A percentile compares a stretch with the other conserved stretches of the same genome.
Conservation (phyloP, 2,329 filamentous ascomycete genomes). For the Furcasterigmium sp. region DNA sequence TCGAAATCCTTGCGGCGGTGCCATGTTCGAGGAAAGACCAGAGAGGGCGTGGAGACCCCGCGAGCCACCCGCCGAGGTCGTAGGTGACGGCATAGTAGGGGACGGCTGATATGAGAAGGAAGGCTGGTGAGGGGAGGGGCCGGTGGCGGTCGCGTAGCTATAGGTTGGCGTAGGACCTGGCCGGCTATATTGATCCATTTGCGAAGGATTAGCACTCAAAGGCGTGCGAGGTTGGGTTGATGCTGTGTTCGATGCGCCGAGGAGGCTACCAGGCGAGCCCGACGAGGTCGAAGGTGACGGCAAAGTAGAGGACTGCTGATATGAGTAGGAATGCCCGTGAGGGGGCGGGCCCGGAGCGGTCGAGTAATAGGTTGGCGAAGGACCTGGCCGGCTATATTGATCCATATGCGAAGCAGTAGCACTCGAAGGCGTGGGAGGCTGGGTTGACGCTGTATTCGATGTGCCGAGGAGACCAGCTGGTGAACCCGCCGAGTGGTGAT, state of each 20-base stretch:
- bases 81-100: constrained; percentile 37
- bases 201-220: constrained; percentile 43
- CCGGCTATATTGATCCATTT: constrained; percentile 53
- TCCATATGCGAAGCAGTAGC: constrained; percentile 51
- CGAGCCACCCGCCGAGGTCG: constrained; percentile 27
- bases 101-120: constrained; percentile 32
- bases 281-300: neutral
- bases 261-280: neutral
- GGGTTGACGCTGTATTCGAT: constrained; percentile 21
- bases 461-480: neutral
- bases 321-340: no score
- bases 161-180: constrained; percentile 56
- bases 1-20: constrained; percentile 47
- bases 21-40: no score
- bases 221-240: constrained; percentile 37
- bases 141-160: constrained; percentile 45
- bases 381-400: constrained; percentile 49
- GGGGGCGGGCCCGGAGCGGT: constrained; percentile 37
- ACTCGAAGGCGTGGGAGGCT: constrained; percentile 43
- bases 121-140: neutral
- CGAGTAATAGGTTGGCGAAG: constrained; percentile 59
- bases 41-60: constrained; percentile 30
- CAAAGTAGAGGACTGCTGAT: constrained; percentile 19
- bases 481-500: neutral
- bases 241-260: constrained; percentile 17